Evolutionary conservation across 1,284 basidiomycete genomes (phyloP).

Genomic region (Cutaneotrichosporon cyanovorans): DNA sequence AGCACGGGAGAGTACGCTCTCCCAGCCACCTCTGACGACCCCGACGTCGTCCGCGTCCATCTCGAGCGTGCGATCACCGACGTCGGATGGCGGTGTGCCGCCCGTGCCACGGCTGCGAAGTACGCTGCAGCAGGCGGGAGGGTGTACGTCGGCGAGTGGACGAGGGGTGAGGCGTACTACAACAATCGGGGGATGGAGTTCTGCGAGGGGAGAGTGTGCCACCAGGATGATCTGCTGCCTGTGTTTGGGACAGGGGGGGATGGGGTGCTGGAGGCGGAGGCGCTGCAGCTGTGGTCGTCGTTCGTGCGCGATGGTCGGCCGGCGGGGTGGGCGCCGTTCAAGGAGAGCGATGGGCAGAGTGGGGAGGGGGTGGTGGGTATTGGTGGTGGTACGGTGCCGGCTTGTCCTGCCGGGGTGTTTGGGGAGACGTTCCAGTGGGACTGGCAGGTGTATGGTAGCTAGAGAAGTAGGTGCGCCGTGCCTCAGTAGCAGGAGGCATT

Average conservation of each 20-base stretch:
- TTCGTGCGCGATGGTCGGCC: conserved; percentile 10
- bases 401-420: conserved; percentile 30
- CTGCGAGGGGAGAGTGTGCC: conserved; percentile 29
- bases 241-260: conserved; percentile 21
- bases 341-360: conserved; percentile 11
- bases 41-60: not conserved
- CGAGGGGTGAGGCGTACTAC: conserved; percentile 61
- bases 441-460: conserved; percentile 29
- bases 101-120: conserved; percentile 59
- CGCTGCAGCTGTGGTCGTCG: not conserved
- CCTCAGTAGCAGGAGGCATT: too few relatives aligned
- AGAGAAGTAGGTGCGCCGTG: too few relatives aligned
- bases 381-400: conserved; percentile 4
- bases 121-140: conserved; percentile 60
- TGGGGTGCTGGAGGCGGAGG: not conserved
- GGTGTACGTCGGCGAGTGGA: conserved; percentile 64
- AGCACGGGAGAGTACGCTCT: not conserved
- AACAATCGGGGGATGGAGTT: conserved; percentile 47
- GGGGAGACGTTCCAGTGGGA: conserved; percentile 25
- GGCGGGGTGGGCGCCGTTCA: conserved; percentile 32
- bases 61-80: conserved; percentile 54
- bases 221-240: conserved; percentile 35
- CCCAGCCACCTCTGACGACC: not conserved
- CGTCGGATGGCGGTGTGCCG: conserved; percentile 51
- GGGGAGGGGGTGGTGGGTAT: not conserved